Conservation (phyloP, 768 basidiomycete species). For the Xerocomus brunneocitrinus region DNA sequence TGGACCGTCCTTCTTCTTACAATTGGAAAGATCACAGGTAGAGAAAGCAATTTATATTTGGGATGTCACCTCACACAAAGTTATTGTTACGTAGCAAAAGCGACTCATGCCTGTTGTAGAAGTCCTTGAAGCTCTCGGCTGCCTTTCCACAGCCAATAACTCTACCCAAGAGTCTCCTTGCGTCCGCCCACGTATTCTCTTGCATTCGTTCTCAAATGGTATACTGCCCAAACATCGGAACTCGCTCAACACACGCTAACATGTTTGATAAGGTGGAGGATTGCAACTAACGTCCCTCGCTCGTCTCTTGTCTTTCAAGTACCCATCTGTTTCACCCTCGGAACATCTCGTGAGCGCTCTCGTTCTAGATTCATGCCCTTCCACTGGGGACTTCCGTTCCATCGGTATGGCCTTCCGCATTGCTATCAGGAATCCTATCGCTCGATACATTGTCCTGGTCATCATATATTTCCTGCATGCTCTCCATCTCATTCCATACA, state of each 20-base stretch:
- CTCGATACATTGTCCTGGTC: slow-evolving; percentile 8
- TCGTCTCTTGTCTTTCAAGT: slow-evolving; percentile 18
- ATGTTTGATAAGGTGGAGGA: slow-evolving; percentile 15
- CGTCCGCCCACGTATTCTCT: slow-evolving; percentile 19
- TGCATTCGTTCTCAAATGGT: slow-evolving; percentile 32
- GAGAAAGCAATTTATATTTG: not conserved
- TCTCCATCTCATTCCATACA: slow-evolving; percentile 6
- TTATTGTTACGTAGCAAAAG: slow-evolving; percentile 6
- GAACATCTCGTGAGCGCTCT: slow-evolving; percentile 10
- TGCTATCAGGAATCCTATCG: slow-evolving; percentile 19
- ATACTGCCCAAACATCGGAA: not conserved
- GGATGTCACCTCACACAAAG: not conserved
- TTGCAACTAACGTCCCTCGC: slow-evolving; percentile 18
- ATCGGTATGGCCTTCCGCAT: slow-evolving; percentile 21
- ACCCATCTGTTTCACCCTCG: slow-evolving; percentile 6
- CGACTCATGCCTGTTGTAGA: slow-evolving; percentile 21
- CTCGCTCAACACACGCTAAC: not conserved
- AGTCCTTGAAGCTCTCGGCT: slow-evolving; percentile 22
- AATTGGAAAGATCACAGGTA: slow-evolving; percentile 11
- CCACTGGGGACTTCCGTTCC: slow-evolving; percentile 9
- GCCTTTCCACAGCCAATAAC: slow-evolving; percentile 7
- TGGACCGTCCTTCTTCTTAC: slow-evolving; percentile 18
- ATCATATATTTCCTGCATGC: slow-evolving; percentile 15
- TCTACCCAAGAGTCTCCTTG: not conserved
- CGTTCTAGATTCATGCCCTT: slow-evolving; percentile 23